Conservation (phyloP, 495 filamentous ascomycete genomes). For the Neurospora sp. region DNA sequence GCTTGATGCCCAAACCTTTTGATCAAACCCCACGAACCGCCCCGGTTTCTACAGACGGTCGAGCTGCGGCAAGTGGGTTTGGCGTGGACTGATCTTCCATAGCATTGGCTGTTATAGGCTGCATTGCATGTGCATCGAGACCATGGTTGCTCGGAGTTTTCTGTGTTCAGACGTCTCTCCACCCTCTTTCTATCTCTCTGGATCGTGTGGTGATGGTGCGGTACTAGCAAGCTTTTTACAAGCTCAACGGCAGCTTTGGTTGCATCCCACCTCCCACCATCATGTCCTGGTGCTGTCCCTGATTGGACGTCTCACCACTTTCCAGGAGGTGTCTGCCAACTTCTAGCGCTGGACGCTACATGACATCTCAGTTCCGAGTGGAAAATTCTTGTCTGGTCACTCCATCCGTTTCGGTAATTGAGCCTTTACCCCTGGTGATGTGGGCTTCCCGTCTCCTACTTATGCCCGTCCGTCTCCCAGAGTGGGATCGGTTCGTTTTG, state of each 20-base stretch:
- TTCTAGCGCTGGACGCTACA: not conserved
- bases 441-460: not conserved
- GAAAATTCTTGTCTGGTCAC: not conserved
- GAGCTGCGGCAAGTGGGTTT: not conserved
- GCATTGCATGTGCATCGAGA: not conserved
- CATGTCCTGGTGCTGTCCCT: not conserved
- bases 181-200: not conserved
- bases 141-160: not conserved
- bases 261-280: not conserved
- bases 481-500: not conserved
- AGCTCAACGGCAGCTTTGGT: not conserved
- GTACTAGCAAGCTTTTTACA: not conserved
- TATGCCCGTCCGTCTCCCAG: not conserved
- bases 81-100: not conserved
- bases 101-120: not conserved
- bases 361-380: not conserved
- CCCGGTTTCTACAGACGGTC: not conserved
- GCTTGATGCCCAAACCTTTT: not conserved
- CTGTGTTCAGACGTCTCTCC: not conserved
- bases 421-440: not conserved
- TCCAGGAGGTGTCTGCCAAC: not conserved
- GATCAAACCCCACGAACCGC: not conserved
- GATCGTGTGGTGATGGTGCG: not conserved
- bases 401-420: not conserved
- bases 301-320: not conserved